Evolutionary conservation across 352 stramenopile species (phyloP), one percentile per base, ranked within the genome.

Genomic region (Phytophthora litchii): DNA sequence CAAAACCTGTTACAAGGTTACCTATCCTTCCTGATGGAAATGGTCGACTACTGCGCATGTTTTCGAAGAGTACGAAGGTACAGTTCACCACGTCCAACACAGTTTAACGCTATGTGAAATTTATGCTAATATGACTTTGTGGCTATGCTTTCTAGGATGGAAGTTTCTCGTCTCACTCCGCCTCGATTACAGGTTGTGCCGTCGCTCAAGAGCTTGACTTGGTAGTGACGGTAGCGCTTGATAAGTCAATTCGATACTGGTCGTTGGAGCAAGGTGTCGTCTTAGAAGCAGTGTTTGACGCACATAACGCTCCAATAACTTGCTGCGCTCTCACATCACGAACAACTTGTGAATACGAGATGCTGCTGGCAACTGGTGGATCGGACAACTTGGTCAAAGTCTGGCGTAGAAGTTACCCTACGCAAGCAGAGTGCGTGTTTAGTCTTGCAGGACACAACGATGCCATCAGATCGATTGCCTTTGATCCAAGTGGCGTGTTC

Each of bases 321-420:
- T 71, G 62, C 25, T 71, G 62, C 43, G 56, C 78, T 3, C 42
- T 88, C 3, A 85, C 78, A 11, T 70, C 56, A 1, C 47, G 65
- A 8, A 64, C 49, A 0, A 73, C 67, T 1, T 68, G 54, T 12
- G 38, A 54, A 10, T 59, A 67, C 46, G 55, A 83, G 1, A 67
- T 81, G 29, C 31, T 87, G 3, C 48, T 88, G 11, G 76, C 78
- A 4, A 90, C 78, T 13, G 76, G 76, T 20, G 80, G 60, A 7
- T 79, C 76, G 16, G 80, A 88, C 58, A 88, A 88, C 20, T 46
- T 86, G n/a, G 70, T 88, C 20, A 90, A 88, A 52, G 63, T 90
- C 0, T 88, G 80, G 80, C 53, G 66, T 3, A 58, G 66, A 49
- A 60, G 46, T 3, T 11, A 37, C 1, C 14, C 32, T 1, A 11